Base-by-base conservation (phyloP, 805 yeast genomes). In the Hanseniaspora jakobsenii region DNA sequence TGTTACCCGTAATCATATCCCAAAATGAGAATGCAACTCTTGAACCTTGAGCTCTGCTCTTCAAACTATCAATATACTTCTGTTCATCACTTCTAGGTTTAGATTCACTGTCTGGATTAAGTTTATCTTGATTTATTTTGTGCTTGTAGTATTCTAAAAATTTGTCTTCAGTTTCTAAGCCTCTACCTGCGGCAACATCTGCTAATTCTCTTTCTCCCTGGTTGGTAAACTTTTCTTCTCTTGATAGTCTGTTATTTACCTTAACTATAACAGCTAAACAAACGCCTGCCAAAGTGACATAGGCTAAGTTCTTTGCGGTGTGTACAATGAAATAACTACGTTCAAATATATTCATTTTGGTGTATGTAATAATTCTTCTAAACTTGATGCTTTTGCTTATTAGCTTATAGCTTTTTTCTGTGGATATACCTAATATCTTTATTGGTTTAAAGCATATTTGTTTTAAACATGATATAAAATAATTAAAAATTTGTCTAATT, bases 71-170 rank as follows among this genome's bases (percentile, higher is more conserved):
- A n/a, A 36, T 19, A 9, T 35, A 42, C 4, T 34, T 12, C 4
- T 42, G 36, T 14, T 21, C 13, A 9, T 35, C 26, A 7, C 13
- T 42, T 12, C 23, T 18, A 12, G 14, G 8, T 2, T 27, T n/a
- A 7, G 38, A 26, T 12, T 32, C 14, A 6, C 23, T 32, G 27
- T 40, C 21, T 9, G 10, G 27, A 17, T 26, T 32, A 18, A 14
- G 17, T 12, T 16, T 27, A 17, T 28, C n/a, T n/a, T n/a, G n/a
- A n/a, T n/a, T 36, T 22, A 38, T 39, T 27, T 42, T 37, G 16
- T 42, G 34, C 16, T 29, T 42, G 28, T 34, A 42, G 26, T 35
- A 42, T 17, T 42, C 46, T 30, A 42, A n/a, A 19, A 35, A 42
- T 17, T 31, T 32, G 14, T 42, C 46, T 8, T 42, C 46, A 16